A percentile compares a stretch with the other conserved stretches of the same genome.
Evolutionary conservation across 768 basidiomycete genomes (phyloP).

Genomic region (Lactarius vividus): DNA sequence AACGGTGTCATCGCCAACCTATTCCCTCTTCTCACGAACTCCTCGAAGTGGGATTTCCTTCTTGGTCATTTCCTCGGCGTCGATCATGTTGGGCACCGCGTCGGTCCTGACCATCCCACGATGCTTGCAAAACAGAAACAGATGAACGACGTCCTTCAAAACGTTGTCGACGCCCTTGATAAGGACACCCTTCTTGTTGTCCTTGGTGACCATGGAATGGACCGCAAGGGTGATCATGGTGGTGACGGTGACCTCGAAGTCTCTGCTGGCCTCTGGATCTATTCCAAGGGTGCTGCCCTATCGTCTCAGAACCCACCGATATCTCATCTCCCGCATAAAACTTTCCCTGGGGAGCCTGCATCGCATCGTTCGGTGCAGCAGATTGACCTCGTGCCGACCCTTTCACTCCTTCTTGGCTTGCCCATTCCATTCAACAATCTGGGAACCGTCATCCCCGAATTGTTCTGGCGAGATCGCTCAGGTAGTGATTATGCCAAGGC

Average conservation of each 20-base stretch:
- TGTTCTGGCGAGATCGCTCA: slow-evolving; percentile 61
- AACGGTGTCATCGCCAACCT: slow-evolving; percentile 83
- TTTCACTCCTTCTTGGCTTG: slow-evolving; percentile 86
- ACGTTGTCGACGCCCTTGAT: slow-evolving; percentile 72
- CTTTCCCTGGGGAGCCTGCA: slow-evolving; percentile 56
- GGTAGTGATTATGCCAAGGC: slow-evolving; percentile 52
- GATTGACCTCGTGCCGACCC: slow-evolving; percentile 87
- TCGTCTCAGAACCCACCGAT: slow-evolving; percentile 37
- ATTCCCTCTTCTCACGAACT: slow-evolving; percentile 65
- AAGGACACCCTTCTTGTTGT: slow-evolving; percentile 90
- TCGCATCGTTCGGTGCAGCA: slow-evolving; percentile 76
- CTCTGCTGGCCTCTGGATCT: slow-evolving; percentile 86
- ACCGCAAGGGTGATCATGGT: slow-evolving; percentile 89
- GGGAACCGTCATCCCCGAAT: slow-evolving; percentile 86
- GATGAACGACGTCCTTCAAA: slow-evolving; percentile 76
- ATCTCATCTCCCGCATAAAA: slow-evolving; percentile 49
- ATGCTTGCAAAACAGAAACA: slow-evolving; percentile 86
- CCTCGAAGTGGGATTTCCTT: slow-evolving; percentile 73
- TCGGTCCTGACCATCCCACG: slow-evolving; percentile 83
- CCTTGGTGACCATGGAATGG: slow-evolving; percentile 98
- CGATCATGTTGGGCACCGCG: slow-evolving; percentile 93
- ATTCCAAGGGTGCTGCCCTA: slow-evolving; percentile 69
- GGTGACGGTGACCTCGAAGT: slow-evolving; percentile 87
- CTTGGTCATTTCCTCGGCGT: slow-evolving; percentile 94
- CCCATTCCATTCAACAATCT: slow-evolving; percentile 97